Evolutionary conservation across 306 rosid species (phyloP).

Genomic region (Luffa acutangula): DNA sequence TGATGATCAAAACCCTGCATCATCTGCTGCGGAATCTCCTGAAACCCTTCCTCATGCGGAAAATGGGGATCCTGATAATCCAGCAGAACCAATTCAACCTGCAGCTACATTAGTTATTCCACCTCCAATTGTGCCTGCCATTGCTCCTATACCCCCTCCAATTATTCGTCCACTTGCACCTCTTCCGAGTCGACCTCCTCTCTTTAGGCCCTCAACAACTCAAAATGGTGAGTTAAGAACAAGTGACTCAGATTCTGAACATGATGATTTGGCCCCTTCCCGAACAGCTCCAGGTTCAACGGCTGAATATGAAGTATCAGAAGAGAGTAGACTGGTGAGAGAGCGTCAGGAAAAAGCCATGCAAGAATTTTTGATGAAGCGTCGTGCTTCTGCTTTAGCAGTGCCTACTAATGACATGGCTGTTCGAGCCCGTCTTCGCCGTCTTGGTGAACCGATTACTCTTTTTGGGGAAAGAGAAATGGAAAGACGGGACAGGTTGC

Average conservation of each 20-base stretch:
- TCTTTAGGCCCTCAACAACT: conserved; percentile 28
- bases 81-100: conserved; percentile 30
- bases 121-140: conserved; percentile 43
- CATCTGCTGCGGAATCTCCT: conserved; percentile 39
- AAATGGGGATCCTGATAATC: conserved; percentile 13
- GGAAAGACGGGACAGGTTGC: conserved; percentile 82
- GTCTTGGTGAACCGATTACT: conserved; percentile 85
- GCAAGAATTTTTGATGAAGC: conserved; percentile 75
- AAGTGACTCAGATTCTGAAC: conserved; percentile 57
- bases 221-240: conserved; percentile 57
- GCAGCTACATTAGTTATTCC: conserved; percentile 17
- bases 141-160: conserved; percentile 55
- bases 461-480: conserved; percentile 89
- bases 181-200: conserved; percentile 49
- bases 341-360: conserved; percentile 79
- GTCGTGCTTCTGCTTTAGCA: conserved; percentile 77
- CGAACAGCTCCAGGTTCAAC: conserved; percentile 31
- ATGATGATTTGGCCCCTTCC: conserved; percentile 23
- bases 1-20: conserved; percentile 37
- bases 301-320: conserved; percentile 72
- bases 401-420: conserved; percentile 95
- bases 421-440: conserved; percentile 76
- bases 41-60: conserved; percentile 26
- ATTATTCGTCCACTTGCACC: conserved; percentile 42
- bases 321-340: conserved; percentile 59